Evolutionary conservation across 192 early-diverging fungal species (phyloP).

Genomic region (Helicostylum pulchrum): DNA sequence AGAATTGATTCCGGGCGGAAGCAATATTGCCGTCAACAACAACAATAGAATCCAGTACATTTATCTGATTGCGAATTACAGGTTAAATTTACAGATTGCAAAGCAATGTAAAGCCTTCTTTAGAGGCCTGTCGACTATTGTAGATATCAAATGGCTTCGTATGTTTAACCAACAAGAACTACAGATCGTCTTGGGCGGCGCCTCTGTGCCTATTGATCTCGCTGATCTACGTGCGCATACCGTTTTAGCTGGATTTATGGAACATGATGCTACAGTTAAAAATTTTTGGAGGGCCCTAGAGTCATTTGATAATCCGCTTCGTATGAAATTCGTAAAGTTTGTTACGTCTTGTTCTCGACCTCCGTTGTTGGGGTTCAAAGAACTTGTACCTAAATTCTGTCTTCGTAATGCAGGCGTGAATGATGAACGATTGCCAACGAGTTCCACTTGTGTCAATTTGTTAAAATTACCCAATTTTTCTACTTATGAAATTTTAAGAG

Average conservation of each 20-base stretch:
- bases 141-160: slow-evolving; percentile 82
- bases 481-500: slow-evolving; percentile 47
- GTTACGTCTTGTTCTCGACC: slow-evolving; percentile 89
- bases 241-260: slow-evolving; percentile 69
- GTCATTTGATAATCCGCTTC: slow-evolving; percentile 43
- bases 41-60: slow-evolving; percentile 87
- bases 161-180: slow-evolving; percentile 95
- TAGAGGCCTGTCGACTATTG: slow-evolving; percentile 75
- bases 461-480: slow-evolving; percentile 85
- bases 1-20: slow-evolving; percentile 77
- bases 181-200: slow-evolving; percentile 85
- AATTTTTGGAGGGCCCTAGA: slow-evolving; percentile 59
- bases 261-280: slow-evolving; percentile 69
- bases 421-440: slow-evolving; percentile 74
- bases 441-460: slow-evolving; percentile 85
- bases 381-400: slow-evolving; percentile 68
- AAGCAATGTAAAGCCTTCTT: slow-evolving; percentile 82
- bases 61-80: slow-evolving; percentile 82
- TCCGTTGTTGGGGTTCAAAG: slow-evolving; percentile 86
- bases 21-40: slow-evolving; percentile 74
- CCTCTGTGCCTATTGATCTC: slow-evolving; percentile 71
- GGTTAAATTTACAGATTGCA: slow-evolving; percentile 79
- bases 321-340: slow-evolving; percentile 70
- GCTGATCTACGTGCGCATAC: slow-evolving; percentile 73
- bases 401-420: slow-evolving; percentile 67